phyloP scores from a whole-genome alignment of 805 yeast genomes.

The Zygotorulaspora danielsina region DNA sequence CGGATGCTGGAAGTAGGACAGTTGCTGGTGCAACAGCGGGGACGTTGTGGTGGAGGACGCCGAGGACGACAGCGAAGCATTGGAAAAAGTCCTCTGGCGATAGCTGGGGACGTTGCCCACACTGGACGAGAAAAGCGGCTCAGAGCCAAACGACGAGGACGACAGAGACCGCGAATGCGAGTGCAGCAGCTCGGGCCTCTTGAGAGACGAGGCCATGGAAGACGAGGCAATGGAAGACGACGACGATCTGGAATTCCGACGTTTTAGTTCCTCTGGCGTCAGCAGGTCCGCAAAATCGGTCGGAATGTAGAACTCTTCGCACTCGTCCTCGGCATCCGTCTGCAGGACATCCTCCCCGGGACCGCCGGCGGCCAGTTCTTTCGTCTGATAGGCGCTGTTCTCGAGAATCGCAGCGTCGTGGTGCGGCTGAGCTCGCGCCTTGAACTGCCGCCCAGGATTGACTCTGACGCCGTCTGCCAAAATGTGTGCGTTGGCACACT shows the following conservation, averaged over 20 bases:
- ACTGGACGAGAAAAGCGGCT: slow-evolving; percentile 7
- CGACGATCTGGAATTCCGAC: slow-evolving; percentile 59
- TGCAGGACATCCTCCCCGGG: slow-evolving; percentile 40
- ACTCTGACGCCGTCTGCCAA: slow-evolving; percentile 85
- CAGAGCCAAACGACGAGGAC: slow-evolving; percentile 7
- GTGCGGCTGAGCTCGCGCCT: slow-evolving; percentile 2
- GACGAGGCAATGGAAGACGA: slow-evolving; percentile 6
- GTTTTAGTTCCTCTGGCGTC: slow-evolving; percentile 73
- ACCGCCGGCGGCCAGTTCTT: slow-evolving; percentile 4
- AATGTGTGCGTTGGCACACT: slow-evolving; percentile 91
- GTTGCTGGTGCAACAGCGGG: slow-evolving; percentile 14
- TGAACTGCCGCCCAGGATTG: slow-evolving; percentile 39
- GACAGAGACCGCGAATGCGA: slow-evolving; percentile 1
- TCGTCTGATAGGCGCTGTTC: slow-evolving; percentile 23
- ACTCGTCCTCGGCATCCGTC: slow-evolving; percentile 19
- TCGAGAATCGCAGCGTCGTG: background rate
- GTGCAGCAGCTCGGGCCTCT: slow-evolving; percentile 3
- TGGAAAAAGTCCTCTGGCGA: slow-evolving; percentile 12
- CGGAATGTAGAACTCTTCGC: slow-evolving; percentile 77
- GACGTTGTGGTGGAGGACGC: slow-evolving; percentile 13
- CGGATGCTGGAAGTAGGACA: slow-evolving; percentile 9
- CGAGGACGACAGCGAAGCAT: slow-evolving; percentile 14
- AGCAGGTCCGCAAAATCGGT: slow-evolving; percentile 72
- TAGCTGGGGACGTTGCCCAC: background rate
- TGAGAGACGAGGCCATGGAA: slow-evolving; percentile 11